phyloP scores from a whole-genome alignment of 169 alveolate genomes.

The Theileria equi region DNA sequence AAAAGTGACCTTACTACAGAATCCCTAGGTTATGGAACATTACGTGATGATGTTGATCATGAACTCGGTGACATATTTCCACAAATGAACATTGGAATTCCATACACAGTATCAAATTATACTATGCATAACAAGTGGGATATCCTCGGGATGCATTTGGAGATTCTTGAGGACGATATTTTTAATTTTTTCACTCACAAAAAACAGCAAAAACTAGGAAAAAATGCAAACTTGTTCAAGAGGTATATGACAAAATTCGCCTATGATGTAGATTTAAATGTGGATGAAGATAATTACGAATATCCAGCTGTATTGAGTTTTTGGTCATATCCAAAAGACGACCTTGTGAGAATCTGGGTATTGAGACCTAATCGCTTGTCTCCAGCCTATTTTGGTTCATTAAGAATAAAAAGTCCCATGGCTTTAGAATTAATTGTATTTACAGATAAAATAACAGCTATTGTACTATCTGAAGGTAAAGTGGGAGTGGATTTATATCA shows the following conservation, averaged over 20 bases:
- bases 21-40: constrained; percentile 33
- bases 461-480: constrained; percentile 54
- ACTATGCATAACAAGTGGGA: constrained; percentile 52
- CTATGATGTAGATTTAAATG: not conserved
- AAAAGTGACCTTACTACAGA: not conserved
- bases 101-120: constrained; percentile 34
- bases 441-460: constrained; percentile 9
- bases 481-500: constrained; percentile 15
- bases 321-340: constrained; percentile 42
- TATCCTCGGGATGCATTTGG: not conserved
- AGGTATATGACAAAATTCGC: not conserved
- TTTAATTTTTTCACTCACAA: not conserved
- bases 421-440: constrained; percentile 28
- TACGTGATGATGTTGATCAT: constrained; percentile 26
- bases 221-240: not conserved
- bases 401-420: constrained; percentile 28
- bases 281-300: not conserved
- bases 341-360: constrained; percentile 19
- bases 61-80: constrained; percentile 27
- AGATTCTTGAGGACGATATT: constrained; percentile 3
- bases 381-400: constrained; percentile 33
- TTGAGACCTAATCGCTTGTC: constrained; percentile 30
- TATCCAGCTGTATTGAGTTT: constrained; percentile 55
- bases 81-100: constrained; percentile 8
- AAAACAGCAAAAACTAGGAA: not conserved